Conservation (phyloP, 1,284 basidiomycete genomes). For the Anthracocystis walkeri region DNA sequence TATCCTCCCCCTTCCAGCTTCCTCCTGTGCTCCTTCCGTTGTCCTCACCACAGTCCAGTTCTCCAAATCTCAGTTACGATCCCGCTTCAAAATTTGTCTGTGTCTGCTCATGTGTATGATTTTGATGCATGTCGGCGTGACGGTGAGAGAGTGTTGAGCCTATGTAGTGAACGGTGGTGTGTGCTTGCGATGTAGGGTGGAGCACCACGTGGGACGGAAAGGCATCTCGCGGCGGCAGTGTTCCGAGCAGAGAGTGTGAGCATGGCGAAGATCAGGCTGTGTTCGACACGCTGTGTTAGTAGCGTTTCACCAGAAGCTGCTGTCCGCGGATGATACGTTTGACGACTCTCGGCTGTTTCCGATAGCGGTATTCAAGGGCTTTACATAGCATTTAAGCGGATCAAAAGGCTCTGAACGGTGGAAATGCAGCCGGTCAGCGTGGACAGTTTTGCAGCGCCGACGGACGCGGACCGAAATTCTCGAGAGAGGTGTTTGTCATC, state of each 20-base stretch:
- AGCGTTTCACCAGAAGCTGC: not conserved
- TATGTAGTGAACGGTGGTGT: not conserved
- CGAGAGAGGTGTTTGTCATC: not conserved
- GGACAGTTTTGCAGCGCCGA: not conserved
- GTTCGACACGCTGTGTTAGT: not conserved
- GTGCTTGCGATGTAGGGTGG: not conserved
- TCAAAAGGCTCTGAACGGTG: not conserved
- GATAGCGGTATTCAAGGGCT: not conserved
- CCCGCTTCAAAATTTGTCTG: not conserved
- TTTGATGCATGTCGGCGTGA: not conserved
- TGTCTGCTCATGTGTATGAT: slow-evolving; percentile 1
- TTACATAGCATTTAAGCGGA: not conserved
- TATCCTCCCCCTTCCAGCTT: not conserved
- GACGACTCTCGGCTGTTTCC: not conserved
- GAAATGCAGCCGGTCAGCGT: not conserved
- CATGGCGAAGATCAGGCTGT: not conserved
- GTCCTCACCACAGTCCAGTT: not conserved
- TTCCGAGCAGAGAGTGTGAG: not conserved
- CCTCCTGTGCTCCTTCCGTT: not conserved
- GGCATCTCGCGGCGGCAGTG: not conserved
- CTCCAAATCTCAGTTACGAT: not conserved
- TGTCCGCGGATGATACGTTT: not conserved
- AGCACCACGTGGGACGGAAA: not conserved
- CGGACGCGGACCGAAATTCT: not conserved
- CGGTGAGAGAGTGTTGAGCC: not conserved